Evolutionary conservation across 495 filamentous ascomycete genomes (phyloP).

Genomic region (Penicillium coffeae): DNA sequence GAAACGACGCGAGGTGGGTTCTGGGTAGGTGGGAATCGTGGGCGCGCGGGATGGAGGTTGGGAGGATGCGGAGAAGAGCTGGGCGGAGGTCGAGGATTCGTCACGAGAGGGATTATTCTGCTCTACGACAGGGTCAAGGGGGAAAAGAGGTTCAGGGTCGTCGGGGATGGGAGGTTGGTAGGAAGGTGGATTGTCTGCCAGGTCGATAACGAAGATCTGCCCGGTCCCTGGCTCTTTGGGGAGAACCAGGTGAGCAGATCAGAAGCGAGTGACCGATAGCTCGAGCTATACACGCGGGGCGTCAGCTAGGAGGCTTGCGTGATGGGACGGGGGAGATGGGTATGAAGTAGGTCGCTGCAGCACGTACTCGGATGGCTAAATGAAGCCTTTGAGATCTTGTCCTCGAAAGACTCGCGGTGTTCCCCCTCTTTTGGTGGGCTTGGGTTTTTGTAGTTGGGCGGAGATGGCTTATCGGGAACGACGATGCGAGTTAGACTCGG

Average conservation of each 20-base stretch:
- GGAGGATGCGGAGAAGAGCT: conserved; percentile 8
- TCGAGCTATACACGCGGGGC: conserved; percentile 1
- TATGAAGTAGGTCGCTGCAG: neutral
- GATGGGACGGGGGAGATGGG: neutral
- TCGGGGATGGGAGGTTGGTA: conserved; percentile 55
- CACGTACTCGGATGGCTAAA: neutral
- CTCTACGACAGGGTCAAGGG: conserved; percentile 19
- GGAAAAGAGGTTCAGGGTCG: conserved; percentile 49
- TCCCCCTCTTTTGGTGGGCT: neutral
- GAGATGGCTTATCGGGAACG: conserved; percentile 3
- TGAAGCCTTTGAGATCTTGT: neutral
- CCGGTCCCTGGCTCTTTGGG: conserved; percentile 44
- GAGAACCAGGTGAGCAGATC: conserved; percentile 52
- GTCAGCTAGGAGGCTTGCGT: neutral
- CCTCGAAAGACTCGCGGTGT: neutral
- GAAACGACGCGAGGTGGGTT: conserved; percentile 27
- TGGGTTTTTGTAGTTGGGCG: neutral
- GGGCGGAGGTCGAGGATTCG: conserved; percentile 6
- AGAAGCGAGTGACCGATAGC: conserved; percentile 12
- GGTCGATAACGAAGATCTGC: conserved; percentile 53
- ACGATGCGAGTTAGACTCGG: neutral
- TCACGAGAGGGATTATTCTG: conserved; percentile 20
- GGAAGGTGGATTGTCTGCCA: conserved; percentile 56
- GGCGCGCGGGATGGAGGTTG: conserved; percentile 7
- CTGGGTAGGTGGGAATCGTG: conserved; percentile 5